Percentiles rank a stretch among this genome's conserved stretches.
phyloP scores from a whole-genome alignment of 306 rosid species.

The Ammopiptanthus mongolicus region DNA sequence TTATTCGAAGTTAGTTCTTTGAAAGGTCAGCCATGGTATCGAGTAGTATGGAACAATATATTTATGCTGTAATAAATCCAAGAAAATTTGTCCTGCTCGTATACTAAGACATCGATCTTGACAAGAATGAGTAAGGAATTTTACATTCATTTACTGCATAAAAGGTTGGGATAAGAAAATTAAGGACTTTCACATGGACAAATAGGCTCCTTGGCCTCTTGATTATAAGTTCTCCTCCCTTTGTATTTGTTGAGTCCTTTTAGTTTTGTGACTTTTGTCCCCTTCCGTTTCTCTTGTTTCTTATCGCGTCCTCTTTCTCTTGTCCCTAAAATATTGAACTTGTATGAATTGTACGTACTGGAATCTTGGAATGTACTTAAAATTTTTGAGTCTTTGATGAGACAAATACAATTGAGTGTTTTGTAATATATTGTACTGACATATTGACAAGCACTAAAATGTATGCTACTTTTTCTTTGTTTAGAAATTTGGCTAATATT shows the following conservation, averaged over 20 bases:
- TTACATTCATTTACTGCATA: not conserved
- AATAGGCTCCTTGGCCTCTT: not conserved
- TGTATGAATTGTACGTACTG: not conserved
- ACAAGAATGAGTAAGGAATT: not conserved
- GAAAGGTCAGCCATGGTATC: conserved; percentile 33
- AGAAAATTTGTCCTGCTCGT: conserved; percentile 23
- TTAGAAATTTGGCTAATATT: too few relatives aligned
- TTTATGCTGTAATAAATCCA: conserved; percentile 4
- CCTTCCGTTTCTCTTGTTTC: not conserved
- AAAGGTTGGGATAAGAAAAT: not conserved
- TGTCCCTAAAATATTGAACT: not conserved
- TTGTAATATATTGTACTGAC: not conserved
- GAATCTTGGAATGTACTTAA: not conserved
- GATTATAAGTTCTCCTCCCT: not conserved
- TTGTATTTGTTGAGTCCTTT: not conserved
- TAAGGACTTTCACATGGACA: not conserved
- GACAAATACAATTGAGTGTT: not conserved
- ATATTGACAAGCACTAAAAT: not conserved
- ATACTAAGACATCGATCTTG: not conserved
- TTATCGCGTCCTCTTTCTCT: not conserved
- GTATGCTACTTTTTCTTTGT: not conserved
- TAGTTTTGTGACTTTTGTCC: not conserved
- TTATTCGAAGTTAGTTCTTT: conserved; percentile 28
- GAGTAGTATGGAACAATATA: conserved; percentile 22
- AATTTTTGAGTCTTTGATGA: not conserved